These are phyloP conservation scores for Uronychia binucleata DNA, from an alignment of 73 alveolate species.

Conservation along the genomic window DNA sequence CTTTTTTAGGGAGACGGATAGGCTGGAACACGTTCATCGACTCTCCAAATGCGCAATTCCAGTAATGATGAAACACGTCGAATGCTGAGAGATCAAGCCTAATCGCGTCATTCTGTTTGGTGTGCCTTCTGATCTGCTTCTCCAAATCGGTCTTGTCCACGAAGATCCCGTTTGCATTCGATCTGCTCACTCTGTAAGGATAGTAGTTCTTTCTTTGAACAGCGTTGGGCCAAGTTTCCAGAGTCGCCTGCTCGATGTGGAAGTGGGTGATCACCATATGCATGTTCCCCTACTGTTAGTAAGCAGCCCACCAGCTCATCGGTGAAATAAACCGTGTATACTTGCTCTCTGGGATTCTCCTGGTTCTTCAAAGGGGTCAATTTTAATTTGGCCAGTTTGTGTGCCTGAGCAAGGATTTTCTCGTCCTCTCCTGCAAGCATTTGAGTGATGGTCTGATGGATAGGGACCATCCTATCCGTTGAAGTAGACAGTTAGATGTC, in stretches of 20 bases:
- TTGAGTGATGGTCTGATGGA: neutral
- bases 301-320: neutral
- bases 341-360: neutral
- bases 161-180: constrained; percentile 10
- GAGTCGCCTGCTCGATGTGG: neutral
- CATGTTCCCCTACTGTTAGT: constrained; percentile 1
- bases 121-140: neutral
- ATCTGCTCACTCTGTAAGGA: constrained; percentile 8
- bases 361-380: neutral
- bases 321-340: neutral
- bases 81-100: neutral
- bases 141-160: neutral
- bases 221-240: neutral
- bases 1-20: constrained; percentile 19
- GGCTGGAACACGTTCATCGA: constrained; percentile 13
- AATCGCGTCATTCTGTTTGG: neutral
- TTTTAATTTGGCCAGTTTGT: neutral
- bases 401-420: too few relatives aligned
- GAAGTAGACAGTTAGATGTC: neutral
- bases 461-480: neutral
- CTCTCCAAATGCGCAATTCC: constrained; percentile 24
- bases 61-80: neutral
- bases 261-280: neutral
- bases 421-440: neutral
- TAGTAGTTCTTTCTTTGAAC: constrained; percentile 19